Conservation (phyloP, 371 early-diverging fungal genomes). For the Mortierella sp. region DNA sequence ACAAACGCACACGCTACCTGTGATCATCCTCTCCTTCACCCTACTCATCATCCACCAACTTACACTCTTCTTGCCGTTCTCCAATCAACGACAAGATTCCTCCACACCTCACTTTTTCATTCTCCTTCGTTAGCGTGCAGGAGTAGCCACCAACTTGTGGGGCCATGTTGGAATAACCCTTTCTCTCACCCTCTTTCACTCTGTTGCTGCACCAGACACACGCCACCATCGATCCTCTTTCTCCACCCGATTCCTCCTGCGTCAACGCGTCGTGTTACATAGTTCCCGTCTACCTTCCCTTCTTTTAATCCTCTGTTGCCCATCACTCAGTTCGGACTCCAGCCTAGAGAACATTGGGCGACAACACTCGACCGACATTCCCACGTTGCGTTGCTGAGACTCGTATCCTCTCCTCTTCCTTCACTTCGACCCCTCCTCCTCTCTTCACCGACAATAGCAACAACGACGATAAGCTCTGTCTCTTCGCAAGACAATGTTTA, state of each 20-base stretch:
- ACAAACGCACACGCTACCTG: neutral
- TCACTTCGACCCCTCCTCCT: neutral
- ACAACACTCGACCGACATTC: neutral
- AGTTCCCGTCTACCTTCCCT: neutral
- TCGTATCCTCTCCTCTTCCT: neutral
- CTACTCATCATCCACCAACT: neutral
- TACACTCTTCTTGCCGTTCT: neutral
- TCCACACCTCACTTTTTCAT: neutral
- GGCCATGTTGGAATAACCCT: conserved; percentile 3
- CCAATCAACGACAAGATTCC: neutral
- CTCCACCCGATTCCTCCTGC: neutral
- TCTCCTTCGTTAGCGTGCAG: neutral
- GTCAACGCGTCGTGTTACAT: neutral
- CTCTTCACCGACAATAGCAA: neutral
- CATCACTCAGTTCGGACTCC: neutral
- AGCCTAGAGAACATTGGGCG: neutral
- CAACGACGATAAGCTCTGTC: neutral
- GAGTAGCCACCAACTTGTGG: neutral
- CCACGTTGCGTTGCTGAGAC: neutral
- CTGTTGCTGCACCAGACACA: neutral
- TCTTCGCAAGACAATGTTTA: conserved; percentile 30
- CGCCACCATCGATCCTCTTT: neutral
- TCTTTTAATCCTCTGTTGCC: neutral
- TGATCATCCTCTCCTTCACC: neutral
- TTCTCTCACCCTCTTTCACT: neutral